Percentiles rank a stretch among this genome's conserved stretches.
These are phyloP conservation scores for Aspergillus ustus DNA, from an alignment of 2,329 filamentous ascomycete species.

Conservation along the genomic window DNA sequence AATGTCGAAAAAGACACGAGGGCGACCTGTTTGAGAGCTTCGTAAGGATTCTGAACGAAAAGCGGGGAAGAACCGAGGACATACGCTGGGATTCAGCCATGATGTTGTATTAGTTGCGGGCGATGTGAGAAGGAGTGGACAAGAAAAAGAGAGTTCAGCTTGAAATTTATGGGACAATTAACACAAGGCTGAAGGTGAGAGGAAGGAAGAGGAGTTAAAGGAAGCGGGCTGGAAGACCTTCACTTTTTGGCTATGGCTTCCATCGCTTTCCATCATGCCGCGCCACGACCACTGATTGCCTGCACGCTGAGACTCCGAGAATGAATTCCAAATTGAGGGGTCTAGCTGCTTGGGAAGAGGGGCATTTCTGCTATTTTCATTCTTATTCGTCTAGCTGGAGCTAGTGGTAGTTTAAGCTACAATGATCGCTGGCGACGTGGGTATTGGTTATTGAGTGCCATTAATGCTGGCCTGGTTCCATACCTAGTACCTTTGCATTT, in stretches of 20 bases:
- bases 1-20: conserved; percentile 93
- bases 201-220: background rate
- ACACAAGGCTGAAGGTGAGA: conserved; percentile 6
- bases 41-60: conserved; percentile 18
- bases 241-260: conserved; percentile 33
- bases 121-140: conserved; percentile 15
- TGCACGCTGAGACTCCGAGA: conserved; percentile 1
- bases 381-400: background rate
- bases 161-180: conserved; percentile 16
- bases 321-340: background rate
- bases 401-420: conserved; percentile 16
- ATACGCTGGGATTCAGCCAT: conserved; percentile 46
- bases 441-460: conserved; percentile 1
- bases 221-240: background rate
- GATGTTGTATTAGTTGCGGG: conserved; percentile 14
- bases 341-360: conserved; percentile 1
- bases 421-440: conserved; percentile 12
- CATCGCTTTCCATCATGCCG: conserved; percentile 46
- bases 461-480: background rate
- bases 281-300: conserved; percentile 19
- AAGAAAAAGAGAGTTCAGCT: conserved; percentile 13
- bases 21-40: conserved; percentile 56
- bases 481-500: background rate
- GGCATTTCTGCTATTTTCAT: background rate
- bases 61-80: conserved; percentile 24